Evolutionary conservation across 805 yeast genomes (phyloP), one percentile per base, ranked within the genome.

Genomic region (Tetrapisispora fleetii): DNA sequence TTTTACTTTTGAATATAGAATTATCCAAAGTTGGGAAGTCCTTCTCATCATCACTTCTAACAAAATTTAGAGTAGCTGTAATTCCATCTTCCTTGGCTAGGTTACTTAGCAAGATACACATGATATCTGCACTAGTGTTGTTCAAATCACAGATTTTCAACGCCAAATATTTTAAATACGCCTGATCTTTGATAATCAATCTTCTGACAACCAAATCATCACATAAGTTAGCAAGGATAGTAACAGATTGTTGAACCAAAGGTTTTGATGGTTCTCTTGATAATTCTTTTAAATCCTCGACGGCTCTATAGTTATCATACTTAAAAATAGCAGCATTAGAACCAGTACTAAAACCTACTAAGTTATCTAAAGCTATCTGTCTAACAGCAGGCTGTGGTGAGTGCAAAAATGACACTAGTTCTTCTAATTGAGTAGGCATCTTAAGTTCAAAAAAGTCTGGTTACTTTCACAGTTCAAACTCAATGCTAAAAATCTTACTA

Each of bases 101-200:
- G 62, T 93, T 93, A 27, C 95, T 80, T 55, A 93, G 74, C 50
- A 93, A 70, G 53, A 93, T 90, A 59, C 90, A 79, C 76, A 80
- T 82, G 53, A 88, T 74, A 57, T 89, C 96, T 5, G 95, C 85
- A 63, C 81, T 80, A 27, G 75, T 62, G 60, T 87, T 84, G 7
- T 72, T 70, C 36, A 79, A 64, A 49, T 76, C 78, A 52, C 79
- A 65, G 37, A 83, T 74, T 47, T 74, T 70, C 47, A 70, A 66
- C 16, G 76, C 64, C 46, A 85, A 59, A 58, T 59, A 77, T 53
- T 67, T 70, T 52, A 74, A 51, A 61, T 81, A 87, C 9, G 70
- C 70, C 16, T 67, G 70, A 62, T 91, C 95, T 27, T 77, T 73
- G 6, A 80, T 85, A 21, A 91, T 75, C 50, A 81, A 57, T 41